Conservation (phyloP, 2,329 filamentous ascomycete genomes). For the Gnomoniopsis smithogilvyi region DNA sequence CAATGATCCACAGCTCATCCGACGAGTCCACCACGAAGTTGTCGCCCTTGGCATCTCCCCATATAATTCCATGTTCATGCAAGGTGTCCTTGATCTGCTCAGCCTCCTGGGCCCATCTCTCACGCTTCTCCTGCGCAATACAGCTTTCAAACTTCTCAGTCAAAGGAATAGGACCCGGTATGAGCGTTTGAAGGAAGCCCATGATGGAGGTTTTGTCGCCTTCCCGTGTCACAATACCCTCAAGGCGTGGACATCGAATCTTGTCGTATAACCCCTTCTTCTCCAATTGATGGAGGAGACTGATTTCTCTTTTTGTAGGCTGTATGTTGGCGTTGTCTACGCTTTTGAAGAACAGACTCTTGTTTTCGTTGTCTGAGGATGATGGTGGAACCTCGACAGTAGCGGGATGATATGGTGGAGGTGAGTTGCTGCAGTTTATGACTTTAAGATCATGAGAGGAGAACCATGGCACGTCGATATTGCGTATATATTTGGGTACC, state of each 20-base stretch:
- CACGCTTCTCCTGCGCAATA: not conserved
- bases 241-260: not conserved
- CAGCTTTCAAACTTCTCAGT: slow-evolving; percentile 2
- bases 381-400: not conserved
- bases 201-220: not conserved
- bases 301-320: slow-evolving; percentile 5
- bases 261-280: not conserved
- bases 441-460: slow-evolving; percentile 1
- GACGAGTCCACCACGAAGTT: slow-evolving; percentile 29
- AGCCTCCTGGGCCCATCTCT: slow-evolving; percentile 1
- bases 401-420: slow-evolving; percentile 4
- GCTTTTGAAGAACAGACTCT: slow-evolving; percentile 6
- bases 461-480: slow-evolving; percentile 5
- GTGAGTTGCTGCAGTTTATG: not conserved
- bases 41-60: slow-evolving; percentile 29
- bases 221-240: slow-evolving; percentile 1
- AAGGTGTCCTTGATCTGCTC: not conserved
- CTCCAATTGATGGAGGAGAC: not conserved
- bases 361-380: not conserved
- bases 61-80: slow-evolving; percentile 20
- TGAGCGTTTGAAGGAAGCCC: slow-evolving; percentile 10
- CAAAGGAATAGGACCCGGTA: not conserved
- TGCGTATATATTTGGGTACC: slow-evolving; percentile 4
- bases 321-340: slow-evolving; percentile 9
- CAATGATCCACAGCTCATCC: slow-evolving; percentile 27